phyloP scores from a whole-genome alignment of 495 filamentous ascomycete species.

The Trichoderma reesei region DNA sequence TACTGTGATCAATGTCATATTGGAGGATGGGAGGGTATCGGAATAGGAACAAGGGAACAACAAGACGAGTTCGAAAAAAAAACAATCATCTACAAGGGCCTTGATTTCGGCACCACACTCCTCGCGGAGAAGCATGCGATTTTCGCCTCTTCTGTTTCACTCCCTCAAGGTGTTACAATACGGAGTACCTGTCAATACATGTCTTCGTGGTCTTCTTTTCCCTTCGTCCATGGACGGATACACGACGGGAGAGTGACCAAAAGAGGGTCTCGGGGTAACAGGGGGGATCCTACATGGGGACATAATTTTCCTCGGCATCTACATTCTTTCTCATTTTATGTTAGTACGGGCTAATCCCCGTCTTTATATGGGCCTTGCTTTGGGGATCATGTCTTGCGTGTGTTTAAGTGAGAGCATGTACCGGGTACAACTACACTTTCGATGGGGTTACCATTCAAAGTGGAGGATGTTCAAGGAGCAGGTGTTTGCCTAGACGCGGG shows the following conservation, averaged over 20 bases:
- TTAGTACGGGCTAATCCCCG: neutral
- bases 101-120: neutral
- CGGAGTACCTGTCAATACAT: too few species aligned
- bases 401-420: neutral
- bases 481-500: neutral
- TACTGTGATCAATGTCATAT: neutral
- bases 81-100: neutral
- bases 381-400: neutral
- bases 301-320: neutral
- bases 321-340: neutral
- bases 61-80: neutral
- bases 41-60: neutral
- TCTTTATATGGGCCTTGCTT: neutral
- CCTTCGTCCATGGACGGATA: too few species aligned
- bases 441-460: neutral
- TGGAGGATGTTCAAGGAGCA: neutral
- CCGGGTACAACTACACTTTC: neutral
- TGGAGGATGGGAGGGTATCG: neutral
- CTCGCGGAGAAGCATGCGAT: neutral
- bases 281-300: neutral
- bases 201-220: too few species aligned
- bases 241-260: neutral
- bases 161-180: neutral
- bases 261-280: neutral
- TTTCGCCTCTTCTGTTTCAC: neutral